phyloP scores from a whole-genome alignment of 202 grass and related monocot species.

The Digitaria exilis region DNA sequence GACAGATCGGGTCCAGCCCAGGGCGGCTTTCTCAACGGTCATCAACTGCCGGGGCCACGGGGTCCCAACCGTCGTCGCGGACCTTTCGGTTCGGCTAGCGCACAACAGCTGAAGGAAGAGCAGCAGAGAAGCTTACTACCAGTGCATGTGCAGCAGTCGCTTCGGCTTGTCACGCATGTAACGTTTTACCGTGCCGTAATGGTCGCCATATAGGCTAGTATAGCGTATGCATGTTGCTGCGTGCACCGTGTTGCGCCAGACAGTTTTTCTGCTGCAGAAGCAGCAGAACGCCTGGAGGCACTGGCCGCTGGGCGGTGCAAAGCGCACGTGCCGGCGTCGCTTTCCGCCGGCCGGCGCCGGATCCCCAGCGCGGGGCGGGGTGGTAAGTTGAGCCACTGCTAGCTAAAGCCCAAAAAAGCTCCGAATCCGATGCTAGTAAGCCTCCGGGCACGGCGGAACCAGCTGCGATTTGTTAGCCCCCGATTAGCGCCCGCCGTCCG shows the following conservation, averaged over 20 bases:
- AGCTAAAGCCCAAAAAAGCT: not conserved
- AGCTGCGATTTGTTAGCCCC: too few species aligned
- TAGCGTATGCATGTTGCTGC: not conserved
- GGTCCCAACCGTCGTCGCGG: not conserved
- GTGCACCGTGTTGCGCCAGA: not conserved
- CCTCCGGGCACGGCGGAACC: not conserved
- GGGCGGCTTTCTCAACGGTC: constrained; percentile 21
- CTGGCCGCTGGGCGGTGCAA: not conserved
- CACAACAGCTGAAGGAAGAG: not conserved
- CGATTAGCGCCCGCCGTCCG: not conserved
- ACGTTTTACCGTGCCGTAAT: not conserved
- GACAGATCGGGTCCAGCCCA: constrained; percentile 22
- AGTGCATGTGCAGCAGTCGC: not conserved
- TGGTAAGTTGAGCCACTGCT: not conserved
- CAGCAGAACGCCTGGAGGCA: not conserved
- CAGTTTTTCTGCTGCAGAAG: not conserved
- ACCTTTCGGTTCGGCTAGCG: not conserved
- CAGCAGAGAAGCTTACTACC: not conserved
- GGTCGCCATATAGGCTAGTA: too few species aligned
- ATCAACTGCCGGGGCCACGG: constrained; percentile 8
- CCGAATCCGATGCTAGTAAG: constrained; percentile 22
- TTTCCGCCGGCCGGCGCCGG: not conserved
- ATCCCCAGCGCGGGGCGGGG: not conserved
- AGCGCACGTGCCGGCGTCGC: constrained; percentile 26
- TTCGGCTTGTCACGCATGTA: too few species aligned